Conservation (phyloP, 1,284 basidiomycete species). For the Fomes fomentarius region DNA sequence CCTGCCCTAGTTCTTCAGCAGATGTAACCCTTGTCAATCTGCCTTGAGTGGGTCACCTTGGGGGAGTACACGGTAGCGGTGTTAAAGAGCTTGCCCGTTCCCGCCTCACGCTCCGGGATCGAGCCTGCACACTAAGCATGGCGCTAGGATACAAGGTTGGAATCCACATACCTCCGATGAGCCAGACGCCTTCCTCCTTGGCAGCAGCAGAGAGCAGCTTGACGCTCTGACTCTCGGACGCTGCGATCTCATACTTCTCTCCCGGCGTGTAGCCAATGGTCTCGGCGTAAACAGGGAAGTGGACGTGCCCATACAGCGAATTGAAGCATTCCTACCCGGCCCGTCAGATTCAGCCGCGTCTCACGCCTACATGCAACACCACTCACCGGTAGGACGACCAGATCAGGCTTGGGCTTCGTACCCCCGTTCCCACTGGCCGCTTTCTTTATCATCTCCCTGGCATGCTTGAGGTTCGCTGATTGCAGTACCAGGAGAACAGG, state of each 20-base stretch:
- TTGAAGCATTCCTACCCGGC: slow-evolving; percentile 91
- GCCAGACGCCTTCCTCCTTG: slow-evolving; percentile 81
- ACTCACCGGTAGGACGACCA: slow-evolving; percentile 88
- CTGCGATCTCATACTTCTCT: slow-evolving; percentile 56
- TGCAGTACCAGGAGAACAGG: background rate
- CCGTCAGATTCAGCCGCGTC: background rate
- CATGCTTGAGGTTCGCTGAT: slow-evolving; percentile 76
- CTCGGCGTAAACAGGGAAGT: slow-evolving; percentile 88
- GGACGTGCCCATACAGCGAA: slow-evolving; percentile 89
- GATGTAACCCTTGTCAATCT: no score
- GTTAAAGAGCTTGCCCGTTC: slow-evolving; percentile 83
- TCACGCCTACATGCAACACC: no score
- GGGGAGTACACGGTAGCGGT: slow-evolving; percentile 89
- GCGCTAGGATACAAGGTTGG: no score
- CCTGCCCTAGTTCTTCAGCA: slow-evolving; percentile 46
- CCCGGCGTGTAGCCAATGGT: slow-evolving; percentile 66
- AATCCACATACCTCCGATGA: slow-evolving; percentile 90
- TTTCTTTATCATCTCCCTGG: slow-evolving; percentile 74
- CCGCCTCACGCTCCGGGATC: slow-evolving; percentile 80
- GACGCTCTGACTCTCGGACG: slow-evolving; percentile 77
- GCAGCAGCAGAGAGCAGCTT: slow-evolving; percentile 84
- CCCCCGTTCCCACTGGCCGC: slow-evolving; percentile 56
- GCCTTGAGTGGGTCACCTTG: slow-evolving; percentile 53
- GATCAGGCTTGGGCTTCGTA: slow-evolving; percentile 61
- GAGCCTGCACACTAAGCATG: slow-evolving; percentile 62